Conservation (phyloP, 768 basidiomycete species). For the Suillus subaureus region DNA sequence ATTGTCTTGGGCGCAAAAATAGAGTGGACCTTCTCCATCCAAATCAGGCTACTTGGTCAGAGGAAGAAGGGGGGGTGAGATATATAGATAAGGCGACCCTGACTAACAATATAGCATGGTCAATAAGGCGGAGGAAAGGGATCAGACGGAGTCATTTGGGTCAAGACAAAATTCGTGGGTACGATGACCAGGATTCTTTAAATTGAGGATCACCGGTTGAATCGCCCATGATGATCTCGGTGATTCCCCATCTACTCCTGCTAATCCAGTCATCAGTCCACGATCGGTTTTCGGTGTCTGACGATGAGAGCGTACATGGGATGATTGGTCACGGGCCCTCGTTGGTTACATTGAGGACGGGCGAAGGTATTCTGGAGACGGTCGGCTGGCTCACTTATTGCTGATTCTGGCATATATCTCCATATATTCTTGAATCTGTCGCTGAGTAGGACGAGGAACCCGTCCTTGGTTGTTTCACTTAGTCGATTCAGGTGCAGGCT, state of each 20-base stretch:
- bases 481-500: background rate
- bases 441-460: slow-evolving; percentile 4
- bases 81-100: slow-evolving; percentile 1
- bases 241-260: slow-evolving; percentile 7
- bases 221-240: slow-evolving; percentile 10
- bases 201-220: slow-evolving; percentile 8
- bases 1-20: slow-evolving; percentile 1
- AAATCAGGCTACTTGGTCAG: background rate
- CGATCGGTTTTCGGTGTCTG: slow-evolving; percentile 6
- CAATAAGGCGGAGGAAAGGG: background rate
- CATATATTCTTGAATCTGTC: background rate
- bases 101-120: background rate
- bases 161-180: background rate
- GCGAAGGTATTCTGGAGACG: background rate
- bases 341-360: slow-evolving; percentile 3
- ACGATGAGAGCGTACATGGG: slow-evolving; percentile 3
- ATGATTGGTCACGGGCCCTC: slow-evolving; percentile 1
- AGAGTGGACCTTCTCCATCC: background rate
- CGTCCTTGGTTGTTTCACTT: slow-evolving; percentile 2
- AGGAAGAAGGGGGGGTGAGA: background rate
- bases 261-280: slow-evolving; percentile 4
- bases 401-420: background rate
- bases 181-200: slow-evolving; percentile 7
- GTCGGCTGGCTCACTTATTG: background rate
- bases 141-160: slow-evolving; percentile 2